phyloP scores from a whole-genome alignment of 352 stramenopile species.

The Pythium monospermum region DNA sequence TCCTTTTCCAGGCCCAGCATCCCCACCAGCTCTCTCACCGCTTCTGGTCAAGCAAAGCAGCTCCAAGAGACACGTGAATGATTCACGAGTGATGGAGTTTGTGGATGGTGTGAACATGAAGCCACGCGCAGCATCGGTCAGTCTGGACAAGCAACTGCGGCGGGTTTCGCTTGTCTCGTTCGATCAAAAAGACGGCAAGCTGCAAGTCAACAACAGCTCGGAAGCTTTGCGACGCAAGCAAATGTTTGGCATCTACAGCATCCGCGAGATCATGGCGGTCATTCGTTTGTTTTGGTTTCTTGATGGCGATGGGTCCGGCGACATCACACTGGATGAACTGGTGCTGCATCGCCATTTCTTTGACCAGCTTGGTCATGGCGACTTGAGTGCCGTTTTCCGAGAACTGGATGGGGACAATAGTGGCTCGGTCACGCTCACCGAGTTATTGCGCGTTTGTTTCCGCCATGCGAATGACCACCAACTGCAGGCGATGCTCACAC shows the following conservation, averaged over 20 bases:
- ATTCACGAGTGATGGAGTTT: not conserved
- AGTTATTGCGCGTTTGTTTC: constrained; percentile 15
- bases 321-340: constrained; percentile 11
- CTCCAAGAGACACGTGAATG: not conserved
- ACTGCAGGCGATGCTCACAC: constrained; percentile 13
- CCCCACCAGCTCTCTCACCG: no score
- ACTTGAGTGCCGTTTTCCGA: constrained; percentile 15
- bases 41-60: not conserved
- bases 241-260: constrained; percentile 18
- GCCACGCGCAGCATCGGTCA: not conserved
- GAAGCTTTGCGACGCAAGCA: not conserved
- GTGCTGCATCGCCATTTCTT: constrained; percentile 7
- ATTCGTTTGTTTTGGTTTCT: constrained; percentile 19
- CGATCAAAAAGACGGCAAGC: not conserved
- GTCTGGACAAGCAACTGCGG: constrained; percentile 3
- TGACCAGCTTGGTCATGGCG: constrained; percentile 7
- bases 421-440: constrained; percentile 7
- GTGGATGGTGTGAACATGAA: not conserved
- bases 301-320: constrained; percentile 12
- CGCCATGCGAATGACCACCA: constrained; percentile 5
- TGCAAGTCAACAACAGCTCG: not conserved
- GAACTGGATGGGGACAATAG: constrained; percentile 8
- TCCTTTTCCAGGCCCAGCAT: no score
- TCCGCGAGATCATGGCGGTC: constrained; percentile 18
- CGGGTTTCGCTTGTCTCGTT: constrained; percentile 4